phyloP scores from a whole-genome alignment of 768 basidiomycete species.

The Boletus subparvulus region DNA sequence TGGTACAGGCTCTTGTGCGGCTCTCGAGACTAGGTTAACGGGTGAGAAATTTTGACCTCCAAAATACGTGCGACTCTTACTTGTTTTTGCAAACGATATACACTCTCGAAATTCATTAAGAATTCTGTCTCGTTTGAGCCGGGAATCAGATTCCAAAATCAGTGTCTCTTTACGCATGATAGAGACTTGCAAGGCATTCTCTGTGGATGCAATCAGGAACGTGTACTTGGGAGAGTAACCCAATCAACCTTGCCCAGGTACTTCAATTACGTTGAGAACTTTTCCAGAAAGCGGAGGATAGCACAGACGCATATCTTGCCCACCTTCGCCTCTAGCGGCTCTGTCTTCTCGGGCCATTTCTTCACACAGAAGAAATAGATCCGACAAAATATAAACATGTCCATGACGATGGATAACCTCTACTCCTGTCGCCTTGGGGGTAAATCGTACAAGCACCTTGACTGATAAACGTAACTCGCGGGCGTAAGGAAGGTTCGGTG shows the following conservation, averaged over 20 bases:
- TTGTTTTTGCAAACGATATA: constrained; percentile 71
- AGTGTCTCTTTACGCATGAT: constrained; percentile 90
- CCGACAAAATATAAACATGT: constrained; percentile 86
- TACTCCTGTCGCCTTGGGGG: constrained; percentile 69
- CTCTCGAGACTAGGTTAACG: constrained; percentile 48
- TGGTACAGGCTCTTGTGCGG: constrained; percentile 64
- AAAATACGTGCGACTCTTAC: constrained; percentile 44
- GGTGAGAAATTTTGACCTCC: constrained; percentile 2
- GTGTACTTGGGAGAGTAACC: neutral
- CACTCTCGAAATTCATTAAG: constrained; percentile 76
- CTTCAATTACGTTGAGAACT: constrained; percentile 72
- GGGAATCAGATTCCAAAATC: constrained; percentile 59
- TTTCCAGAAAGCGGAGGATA: constrained; percentile 97
- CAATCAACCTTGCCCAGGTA: constrained; percentile 56
- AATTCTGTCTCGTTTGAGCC: constrained; percentile 58
- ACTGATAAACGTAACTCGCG: constrained; percentile 73
- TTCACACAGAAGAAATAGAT: constrained; percentile 90
- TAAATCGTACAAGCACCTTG: constrained; percentile 74
- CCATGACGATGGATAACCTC: constrained; percentile 76
- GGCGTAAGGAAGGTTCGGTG: constrained; percentile 73
- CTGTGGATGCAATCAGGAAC: constrained; percentile 40
- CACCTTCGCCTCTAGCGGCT: constrained; percentile 46
- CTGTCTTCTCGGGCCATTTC: constrained; percentile 71
- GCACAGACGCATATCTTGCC: constrained; percentile 85
- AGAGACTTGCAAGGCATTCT: constrained; percentile 68